These are phyloP conservation scores for Periglandula ipomoeae DNA, from an alignment of 2,329 filamentous ascomycete species.

Conservation along the genomic window DNA sequence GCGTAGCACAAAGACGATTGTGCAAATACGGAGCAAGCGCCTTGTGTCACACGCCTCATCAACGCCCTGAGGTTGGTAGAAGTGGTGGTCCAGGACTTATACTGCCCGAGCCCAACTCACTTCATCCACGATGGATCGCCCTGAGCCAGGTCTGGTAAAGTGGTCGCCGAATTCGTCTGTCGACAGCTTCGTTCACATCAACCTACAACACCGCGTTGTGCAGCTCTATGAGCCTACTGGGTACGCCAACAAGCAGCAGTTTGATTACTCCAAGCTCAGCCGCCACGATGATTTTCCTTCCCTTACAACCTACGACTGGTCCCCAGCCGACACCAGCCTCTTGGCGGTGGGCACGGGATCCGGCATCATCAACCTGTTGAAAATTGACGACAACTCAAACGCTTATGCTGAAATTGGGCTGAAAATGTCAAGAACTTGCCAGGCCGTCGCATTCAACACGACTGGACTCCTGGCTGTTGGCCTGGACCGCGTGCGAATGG, in stretches of 20 bases:
- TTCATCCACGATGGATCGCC: slow-evolving; percentile 39
- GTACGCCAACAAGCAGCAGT: slow-evolving; percentile 44
- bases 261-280: slow-evolving; percentile 48
- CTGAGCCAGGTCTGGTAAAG: slow-evolving; percentile 54
- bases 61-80: not conserved
- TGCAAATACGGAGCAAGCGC: no score
- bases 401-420: slow-evolving; percentile 57
- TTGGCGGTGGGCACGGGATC: slow-evolving; percentile 67
- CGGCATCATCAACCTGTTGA: slow-evolving; percentile 66
- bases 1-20: not conserved
- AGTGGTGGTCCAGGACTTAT: not conserved
- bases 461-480: slow-evolving; percentile 66
- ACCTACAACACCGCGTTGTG: slow-evolving; percentile 52
- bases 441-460: slow-evolving; percentile 72
- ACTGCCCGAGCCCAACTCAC: not conserved
- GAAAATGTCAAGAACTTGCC: slow-evolving; percentile 68
- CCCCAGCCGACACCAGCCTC: slow-evolving; percentile 51
- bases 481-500: slow-evolving; percentile 71
- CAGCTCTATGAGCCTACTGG: slow-evolving; percentile 56
- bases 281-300: slow-evolving; percentile 55
- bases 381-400: slow-evolving; percentile 62
- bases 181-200: slow-evolving; percentile 57
- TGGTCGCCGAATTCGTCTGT: slow-evolving; percentile 53
- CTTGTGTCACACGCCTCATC: no score
- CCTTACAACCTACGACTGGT: slow-evolving; percentile 60